These are phyloP conservation scores for Penicillium italicum DNA, from an alignment of 2,329 filamentous ascomycete genomes.

Conservation along the genomic window DNA sequence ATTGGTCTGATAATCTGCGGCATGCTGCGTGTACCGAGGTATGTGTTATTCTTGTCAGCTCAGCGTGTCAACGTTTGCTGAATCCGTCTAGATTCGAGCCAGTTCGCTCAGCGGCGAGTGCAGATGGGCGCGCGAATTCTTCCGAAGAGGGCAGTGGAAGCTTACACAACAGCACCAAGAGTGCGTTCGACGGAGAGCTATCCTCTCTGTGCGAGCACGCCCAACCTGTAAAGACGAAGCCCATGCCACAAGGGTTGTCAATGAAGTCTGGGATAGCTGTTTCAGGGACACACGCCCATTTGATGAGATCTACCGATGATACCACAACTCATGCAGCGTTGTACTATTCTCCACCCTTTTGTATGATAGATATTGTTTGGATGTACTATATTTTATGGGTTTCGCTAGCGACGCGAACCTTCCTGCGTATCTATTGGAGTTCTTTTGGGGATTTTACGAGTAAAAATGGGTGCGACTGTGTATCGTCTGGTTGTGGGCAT, in stretches of 20 bases:
- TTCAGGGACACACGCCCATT: constrained; percentile 93
- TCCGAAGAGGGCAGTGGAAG: constrained; percentile 78
- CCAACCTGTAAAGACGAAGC: constrained; percentile 79
- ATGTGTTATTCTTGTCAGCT: constrained; percentile 10
- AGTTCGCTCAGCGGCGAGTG: constrained; percentile 93
- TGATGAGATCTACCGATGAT: constrained; percentile 82
- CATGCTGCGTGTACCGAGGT: constrained; percentile 96
- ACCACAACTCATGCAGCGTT: constrained; percentile 8
- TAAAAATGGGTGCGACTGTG: background rate
- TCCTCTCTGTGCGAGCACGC: constrained; percentile 72
- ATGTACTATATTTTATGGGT: constrained; percentile 26
- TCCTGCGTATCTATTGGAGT: background rate
- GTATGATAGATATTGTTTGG: constrained; percentile 21
- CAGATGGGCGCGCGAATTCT: constrained; percentile 80
- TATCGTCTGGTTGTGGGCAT: background rate
- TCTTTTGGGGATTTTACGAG: background rate
- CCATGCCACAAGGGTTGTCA: constrained; percentile 82
- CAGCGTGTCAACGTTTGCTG: constrained; percentile 5
- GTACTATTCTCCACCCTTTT: constrained; percentile 5
- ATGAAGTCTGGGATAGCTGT: constrained; percentile 98
- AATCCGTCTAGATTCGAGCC: constrained; percentile 68
- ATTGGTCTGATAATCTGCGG: constrained; percentile 73
- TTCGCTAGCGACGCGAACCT: background rate
- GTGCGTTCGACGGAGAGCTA: constrained; percentile 79
- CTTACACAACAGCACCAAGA: constrained; percentile 90